phyloP scores from a whole-genome alignment of 345 rosid genomes.

The Corymbia maculata region DNA sequence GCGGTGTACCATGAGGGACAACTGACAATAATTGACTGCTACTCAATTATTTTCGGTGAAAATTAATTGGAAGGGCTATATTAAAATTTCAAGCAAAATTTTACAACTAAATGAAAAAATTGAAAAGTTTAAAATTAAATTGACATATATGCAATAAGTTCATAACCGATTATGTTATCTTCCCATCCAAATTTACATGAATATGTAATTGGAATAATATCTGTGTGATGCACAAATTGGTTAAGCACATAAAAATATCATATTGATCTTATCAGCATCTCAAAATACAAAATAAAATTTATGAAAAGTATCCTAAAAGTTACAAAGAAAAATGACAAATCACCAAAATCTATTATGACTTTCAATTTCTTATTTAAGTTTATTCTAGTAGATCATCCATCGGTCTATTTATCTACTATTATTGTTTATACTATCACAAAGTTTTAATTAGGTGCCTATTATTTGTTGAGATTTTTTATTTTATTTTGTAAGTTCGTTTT shows the following conservation, averaged over 20 bases:
- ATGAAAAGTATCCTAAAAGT: not conserved
- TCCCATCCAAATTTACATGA: not conserved
- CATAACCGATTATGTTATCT: not conserved
- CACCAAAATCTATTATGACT: not conserved
- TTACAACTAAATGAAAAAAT: not conserved
- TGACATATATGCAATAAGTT: not conserved
- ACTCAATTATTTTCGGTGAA: not conserved
- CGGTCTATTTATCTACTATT: not conserved
- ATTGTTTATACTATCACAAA: not conserved
- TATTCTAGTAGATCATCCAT: not conserved
- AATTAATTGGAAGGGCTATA: not conserved
- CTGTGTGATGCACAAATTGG: not conserved
- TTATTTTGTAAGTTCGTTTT: not conserved
- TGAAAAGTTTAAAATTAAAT: not conserved
- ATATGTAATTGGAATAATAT: not conserved
- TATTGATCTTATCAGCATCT: not conserved
- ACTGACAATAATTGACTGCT: fast-evolving
- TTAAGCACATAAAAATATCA: not conserved
- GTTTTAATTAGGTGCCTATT: not conserved
- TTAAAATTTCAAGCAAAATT: not conserved
- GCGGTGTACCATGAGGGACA: fast-evolving
- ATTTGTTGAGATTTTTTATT: not conserved
- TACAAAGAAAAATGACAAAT: not conserved
- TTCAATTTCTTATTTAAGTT: not conserved
- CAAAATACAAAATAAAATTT: not conserved